Evolutionary conservation across 805 yeast species (phyloP).

Genomic region (Saccharomycopsis javanensis): DNA sequence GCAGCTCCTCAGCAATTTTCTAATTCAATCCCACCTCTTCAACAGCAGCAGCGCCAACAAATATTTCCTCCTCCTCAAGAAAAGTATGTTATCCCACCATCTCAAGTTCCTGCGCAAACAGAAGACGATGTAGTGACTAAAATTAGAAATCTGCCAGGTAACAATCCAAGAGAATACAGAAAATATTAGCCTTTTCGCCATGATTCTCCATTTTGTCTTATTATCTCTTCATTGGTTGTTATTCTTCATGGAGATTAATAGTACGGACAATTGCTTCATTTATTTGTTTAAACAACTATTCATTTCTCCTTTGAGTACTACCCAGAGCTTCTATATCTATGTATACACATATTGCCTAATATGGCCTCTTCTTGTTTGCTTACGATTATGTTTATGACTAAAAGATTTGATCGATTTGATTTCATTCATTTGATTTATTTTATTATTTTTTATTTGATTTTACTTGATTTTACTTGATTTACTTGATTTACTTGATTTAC

Average conservation of each 20-base stretch:
- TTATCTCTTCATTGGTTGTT: background rate
- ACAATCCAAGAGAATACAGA: background rate
- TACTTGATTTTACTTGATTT: background rate
- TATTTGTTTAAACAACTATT: too few relatives aligned
- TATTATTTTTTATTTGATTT: background rate
- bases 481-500: background rate
- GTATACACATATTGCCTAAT: too few relatives aligned
- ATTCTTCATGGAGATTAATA: too few relatives aligned
- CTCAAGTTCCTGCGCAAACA: background rate
- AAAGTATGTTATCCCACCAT: background rate
- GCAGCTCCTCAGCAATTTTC: background rate
- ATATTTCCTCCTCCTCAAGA: background rate
- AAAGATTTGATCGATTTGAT: background rate
- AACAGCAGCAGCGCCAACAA: background rate
- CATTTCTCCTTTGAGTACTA: too few relatives aligned
- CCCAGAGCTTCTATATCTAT: too few relatives aligned
- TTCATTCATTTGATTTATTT: background rate
- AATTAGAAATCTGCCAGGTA: background rate
- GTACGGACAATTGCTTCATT: too few relatives aligned
- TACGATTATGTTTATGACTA: background rate
- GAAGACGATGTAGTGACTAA: background rate
- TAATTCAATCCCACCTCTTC: background rate
- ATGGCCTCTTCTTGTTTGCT: too few relatives aligned
- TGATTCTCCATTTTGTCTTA: background rate
- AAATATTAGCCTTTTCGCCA: background rate